Base-by-base conservation (phyloP, 768 basidiomycete species). In the Grammothele lineata region DNA sequence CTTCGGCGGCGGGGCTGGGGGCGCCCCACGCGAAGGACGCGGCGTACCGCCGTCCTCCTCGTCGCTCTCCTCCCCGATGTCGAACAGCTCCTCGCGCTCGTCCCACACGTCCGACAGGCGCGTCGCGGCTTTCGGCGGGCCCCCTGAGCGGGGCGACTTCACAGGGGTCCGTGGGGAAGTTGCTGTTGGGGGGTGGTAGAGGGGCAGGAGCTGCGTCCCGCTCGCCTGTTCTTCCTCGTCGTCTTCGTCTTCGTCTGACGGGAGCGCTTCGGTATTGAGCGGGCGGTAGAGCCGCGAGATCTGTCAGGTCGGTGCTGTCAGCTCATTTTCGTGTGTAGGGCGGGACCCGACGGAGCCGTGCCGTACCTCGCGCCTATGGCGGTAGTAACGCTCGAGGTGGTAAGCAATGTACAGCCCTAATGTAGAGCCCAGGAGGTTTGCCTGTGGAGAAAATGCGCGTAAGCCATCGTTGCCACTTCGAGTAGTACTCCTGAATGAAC, bases 231-330 rank as follows among this genome's bases (percentile, higher is more conserved):
- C n/a, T n/a, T n/a, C 72, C 15, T 74, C 76, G 19, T 77, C 75
- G 17, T 83, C 77, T 32, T 78, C 78, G 2, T 71, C 68, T 33
- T 87, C 83, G 33, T 76, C 57, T 43, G 57, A 67, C 51, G 58
- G 52, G 3, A 59, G 47, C 0, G 47, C 47, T 5, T 75, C 78
- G 2, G 72, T 73, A 45, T 77, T 67, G 26, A 92, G 69, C 0
- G 89, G 89, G 34, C 77, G 80, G 63, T 92, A 92, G 4, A 92
- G 69, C 4, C 87, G 80, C 17, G 81, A 73, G 50, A 92, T 92
- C 86, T 89, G 54, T 19, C 10, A 43, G 6, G 53, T 19, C 25
- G 33, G 7, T 14, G 23, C 26, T 33, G 43, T 49, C 15, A 46
- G 37, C 44, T 26, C 21, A n/a, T 11, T 45, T 25, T 4, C 10